Evolutionary conservation across 148 eudicot species (phyloP), one percentile per base, ranked within the genome.

Genomic region (Nepenthes gracilis): DNA sequence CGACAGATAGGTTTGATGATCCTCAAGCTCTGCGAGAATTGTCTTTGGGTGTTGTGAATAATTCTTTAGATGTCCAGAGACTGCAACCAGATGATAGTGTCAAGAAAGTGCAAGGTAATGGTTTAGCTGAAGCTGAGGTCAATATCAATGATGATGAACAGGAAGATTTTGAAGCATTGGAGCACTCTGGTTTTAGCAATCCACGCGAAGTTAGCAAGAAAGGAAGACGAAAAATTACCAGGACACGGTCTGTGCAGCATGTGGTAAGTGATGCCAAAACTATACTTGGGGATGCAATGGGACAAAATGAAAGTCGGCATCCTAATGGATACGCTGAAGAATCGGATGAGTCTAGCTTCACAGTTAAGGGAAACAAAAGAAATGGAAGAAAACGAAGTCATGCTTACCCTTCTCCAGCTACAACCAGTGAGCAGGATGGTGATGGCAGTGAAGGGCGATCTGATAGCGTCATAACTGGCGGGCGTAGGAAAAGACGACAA

Each of bases 401-500:
- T 40, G 60, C 70, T 58, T 71, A 64, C 51, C 61, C 74, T 67
- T 80, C 85, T 13, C 89, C 74, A 59, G 74, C 74, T 53, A 70
- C 92, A 14, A 80, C 64, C 15, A 79, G 83, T 57, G 81, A 75
- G 64, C 80, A 72, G 36, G 77, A 67, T 70, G 81, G 51, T 59
- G 80, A 68, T 52, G 74, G 71, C 55, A 86, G 86, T 70, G 91
- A 81, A 69, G 82, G 75, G 52, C 87, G 77, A 47, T 83, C 93
- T 45, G 88, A 73, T 64, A 85, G 87, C 77, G 61, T 74, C 33
- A 65, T 71, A 7, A 78, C 70, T 49, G 87, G 82, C 51, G 81
- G 71, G n/a, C 87, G 81, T 35, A 78, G 78, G 74, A 82, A 66
- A 65, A 85, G 91, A 70, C 82, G 89, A 54, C 87, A 72, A 38